phyloP scores from a whole-genome alignment of 306 rosid species.

The Inga oerstediana region DNA sequence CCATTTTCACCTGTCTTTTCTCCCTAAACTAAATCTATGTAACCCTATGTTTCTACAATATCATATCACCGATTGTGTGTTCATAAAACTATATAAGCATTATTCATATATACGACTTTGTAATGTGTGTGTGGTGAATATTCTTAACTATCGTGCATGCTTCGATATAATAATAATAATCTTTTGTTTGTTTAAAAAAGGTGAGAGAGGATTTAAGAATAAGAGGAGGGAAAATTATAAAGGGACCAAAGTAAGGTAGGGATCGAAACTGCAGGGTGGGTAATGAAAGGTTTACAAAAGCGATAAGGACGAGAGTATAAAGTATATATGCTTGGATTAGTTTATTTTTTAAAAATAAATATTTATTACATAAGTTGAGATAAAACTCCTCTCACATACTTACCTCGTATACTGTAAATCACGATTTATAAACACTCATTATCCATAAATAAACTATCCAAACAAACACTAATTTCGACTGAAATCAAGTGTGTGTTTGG shows the following conservation, averaged over 20 bases:
- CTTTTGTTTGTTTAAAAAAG: not conserved
- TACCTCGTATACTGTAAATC: too few relatives aligned
- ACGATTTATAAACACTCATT: too few relatives aligned
- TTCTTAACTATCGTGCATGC: not conserved
- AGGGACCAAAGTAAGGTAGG: not conserved
- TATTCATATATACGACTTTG: too few relatives aligned
- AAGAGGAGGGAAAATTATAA: not conserved
- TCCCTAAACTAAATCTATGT: not conserved
- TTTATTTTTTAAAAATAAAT: too few relatives aligned
- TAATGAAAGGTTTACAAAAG: not conserved
- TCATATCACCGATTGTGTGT: not conserved
- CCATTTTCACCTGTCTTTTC: not conserved
- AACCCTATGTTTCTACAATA: not conserved
- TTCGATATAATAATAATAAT: too few relatives aligned
- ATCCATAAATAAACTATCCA: too few relatives aligned
- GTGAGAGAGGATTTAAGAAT: not conserved
- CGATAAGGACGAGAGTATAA: not conserved
- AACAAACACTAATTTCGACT: not conserved
- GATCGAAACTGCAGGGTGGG: not conserved
- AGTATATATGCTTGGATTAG: too few relatives aligned
- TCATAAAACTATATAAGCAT: too few relatives aligned
- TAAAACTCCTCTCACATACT: too few relatives aligned
- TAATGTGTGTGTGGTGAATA: not conserved
- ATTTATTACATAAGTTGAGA: too few relatives aligned
- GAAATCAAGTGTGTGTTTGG: too few relatives aligned